Conservation (phyloP, 106 monocot genomes). For the Dioscorea alata region DNA sequence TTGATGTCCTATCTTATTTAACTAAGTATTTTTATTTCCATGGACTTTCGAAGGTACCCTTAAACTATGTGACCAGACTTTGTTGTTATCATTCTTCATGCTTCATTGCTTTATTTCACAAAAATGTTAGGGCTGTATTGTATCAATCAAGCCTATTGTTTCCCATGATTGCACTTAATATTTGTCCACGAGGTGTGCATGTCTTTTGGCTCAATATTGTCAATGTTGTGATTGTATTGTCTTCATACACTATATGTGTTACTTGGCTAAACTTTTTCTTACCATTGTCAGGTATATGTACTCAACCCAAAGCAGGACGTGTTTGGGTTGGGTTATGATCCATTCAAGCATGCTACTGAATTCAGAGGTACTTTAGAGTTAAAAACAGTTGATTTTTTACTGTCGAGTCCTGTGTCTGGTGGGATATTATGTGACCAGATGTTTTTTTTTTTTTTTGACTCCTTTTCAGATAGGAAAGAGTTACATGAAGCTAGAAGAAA, state of each 20-base stretch:
- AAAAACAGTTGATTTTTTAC: background rate
- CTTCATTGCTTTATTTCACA: background rate
- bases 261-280: background rate
- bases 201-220: background rate
- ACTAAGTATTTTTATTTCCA: too few species aligned
- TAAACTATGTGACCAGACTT: background rate
- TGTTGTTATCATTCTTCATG: background rate
- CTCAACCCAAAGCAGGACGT: constrained; percentile 88
- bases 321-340: constrained; percentile 92
- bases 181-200: background rate
- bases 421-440: background rate
- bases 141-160: too few species aligned
- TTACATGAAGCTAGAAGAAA: constrained; percentile 28
- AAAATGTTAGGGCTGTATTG: background rate
- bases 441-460: constrained; percentile 5
- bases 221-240: background rate
- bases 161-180: too few species aligned
- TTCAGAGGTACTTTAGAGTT: constrained; percentile 61
- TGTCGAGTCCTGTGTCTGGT: background rate
- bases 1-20: too few species aligned
- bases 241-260: background rate
- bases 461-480: constrained; percentile 69
- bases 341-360: constrained; percentile 97
- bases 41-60: too few species aligned
- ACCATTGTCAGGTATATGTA: constrained; percentile 53